phyloP scores from a whole-genome alignment of 768 basidiomycete species.

The Boletus subcaerulescens region DNA sequence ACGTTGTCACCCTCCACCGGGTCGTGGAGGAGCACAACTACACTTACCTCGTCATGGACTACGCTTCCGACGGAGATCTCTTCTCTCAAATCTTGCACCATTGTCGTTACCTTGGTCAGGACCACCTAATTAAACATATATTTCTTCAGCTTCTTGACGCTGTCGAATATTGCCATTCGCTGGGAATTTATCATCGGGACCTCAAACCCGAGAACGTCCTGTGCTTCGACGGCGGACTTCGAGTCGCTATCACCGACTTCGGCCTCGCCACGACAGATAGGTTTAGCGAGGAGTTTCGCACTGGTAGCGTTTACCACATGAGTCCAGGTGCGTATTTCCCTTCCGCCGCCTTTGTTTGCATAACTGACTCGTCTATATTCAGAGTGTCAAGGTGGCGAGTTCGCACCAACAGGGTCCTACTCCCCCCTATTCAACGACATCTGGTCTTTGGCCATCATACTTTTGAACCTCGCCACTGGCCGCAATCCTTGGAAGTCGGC shows the following conservation, averaged over 20 bases:
- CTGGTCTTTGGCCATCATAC: constrained; percentile 95
- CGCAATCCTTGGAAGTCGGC: constrained; percentile 97
- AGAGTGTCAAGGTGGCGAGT: constrained; percentile 85
- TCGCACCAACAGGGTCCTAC: constrained; percentile 65
- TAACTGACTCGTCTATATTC: constrained; percentile 22
- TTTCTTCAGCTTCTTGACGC: constrained; percentile 94
- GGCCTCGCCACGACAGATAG: constrained; percentile 89
- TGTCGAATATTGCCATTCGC: constrained; percentile 87
- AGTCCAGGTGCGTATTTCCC: constrained; percentile 67
- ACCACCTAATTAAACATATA: constrained; percentile 80
- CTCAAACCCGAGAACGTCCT: constrained; percentile 96
- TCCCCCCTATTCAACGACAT: constrained; percentile 88
- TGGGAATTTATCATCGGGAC: constrained; percentile 94
- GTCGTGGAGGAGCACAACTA: constrained; percentile 78
- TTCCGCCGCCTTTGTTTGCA: constrained; percentile 6
- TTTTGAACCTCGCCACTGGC: constrained; percentile 92
- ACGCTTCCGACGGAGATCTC: constrained; percentile 85
- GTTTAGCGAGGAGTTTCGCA: constrained; percentile 84
- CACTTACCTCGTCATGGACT: constrained; percentile 93
- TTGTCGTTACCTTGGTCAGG: constrained; percentile 79
- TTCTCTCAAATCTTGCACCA: constrained; percentile 83
- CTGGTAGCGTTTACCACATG: constrained; percentile 99
- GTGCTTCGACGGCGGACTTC: constrained; percentile 73
- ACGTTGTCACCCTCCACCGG: constrained; percentile 86
- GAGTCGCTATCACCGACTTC: constrained; percentile 90